Evolutionary conservation across 345 rosid species (phyloP).

Genomic region (Hibiscus mutabilis): DNA sequence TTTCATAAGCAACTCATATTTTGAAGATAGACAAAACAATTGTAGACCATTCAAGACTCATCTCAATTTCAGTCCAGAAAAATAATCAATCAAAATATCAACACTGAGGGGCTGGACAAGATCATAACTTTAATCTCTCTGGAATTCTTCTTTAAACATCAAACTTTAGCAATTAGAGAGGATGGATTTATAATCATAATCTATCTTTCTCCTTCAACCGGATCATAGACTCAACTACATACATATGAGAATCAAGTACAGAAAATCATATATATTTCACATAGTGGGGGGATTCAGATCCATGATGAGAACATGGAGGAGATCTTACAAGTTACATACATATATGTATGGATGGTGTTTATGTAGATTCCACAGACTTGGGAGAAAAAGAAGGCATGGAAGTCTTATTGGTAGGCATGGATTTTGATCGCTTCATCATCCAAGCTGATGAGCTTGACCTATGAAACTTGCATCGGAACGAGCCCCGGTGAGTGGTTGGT

Average conservation of each 20-base stretch:
- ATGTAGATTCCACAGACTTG: constrained; percentile 18
- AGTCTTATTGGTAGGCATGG: constrained; percentile 33
- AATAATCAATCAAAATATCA: no score
- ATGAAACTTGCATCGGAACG: constrained; percentile 61
- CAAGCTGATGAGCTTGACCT: constrained; percentile 32
- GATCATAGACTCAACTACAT: no score
- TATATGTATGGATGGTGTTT: background rate
- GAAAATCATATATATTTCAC: background rate
- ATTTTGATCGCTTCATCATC: constrained; percentile 56
- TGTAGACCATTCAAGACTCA: constrained; percentile 24
- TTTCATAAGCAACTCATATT: background rate
- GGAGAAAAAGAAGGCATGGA: constrained; percentile 27
- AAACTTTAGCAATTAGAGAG: background rate
- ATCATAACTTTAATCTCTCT: background rate
- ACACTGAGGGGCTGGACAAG: no score
- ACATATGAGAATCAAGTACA: no score
- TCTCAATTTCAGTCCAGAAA: constrained; percentile 8
- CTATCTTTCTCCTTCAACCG: no score
- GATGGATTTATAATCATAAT: no score
- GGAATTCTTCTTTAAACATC: background rate
- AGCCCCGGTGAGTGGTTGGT: constrained; percentile 62
- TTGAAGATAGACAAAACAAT: background rate
- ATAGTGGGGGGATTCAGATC: background rate
- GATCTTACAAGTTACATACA: background rate
- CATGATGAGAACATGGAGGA: background rate